Evolutionary conservation across 768 basidiomycete species (phyloP).

Genomic region (Suillus variegatus): DNA sequence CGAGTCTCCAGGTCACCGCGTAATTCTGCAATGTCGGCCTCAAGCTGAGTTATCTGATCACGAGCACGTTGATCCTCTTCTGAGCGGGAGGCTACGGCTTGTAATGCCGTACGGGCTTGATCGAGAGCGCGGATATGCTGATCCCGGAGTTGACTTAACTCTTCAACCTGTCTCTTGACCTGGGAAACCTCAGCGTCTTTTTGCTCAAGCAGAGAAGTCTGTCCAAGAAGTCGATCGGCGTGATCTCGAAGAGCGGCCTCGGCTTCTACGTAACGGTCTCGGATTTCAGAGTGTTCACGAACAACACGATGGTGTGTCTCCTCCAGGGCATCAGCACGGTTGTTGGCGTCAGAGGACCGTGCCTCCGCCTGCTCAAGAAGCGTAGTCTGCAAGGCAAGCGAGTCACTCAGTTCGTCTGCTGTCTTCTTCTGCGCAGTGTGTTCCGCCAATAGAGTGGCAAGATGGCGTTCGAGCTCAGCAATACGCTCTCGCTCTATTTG

Average conservation of each 20-base stretch:
- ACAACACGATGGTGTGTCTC: constrained; percentile 62
- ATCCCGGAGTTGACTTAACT: constrained; percentile 68
- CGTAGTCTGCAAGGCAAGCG: constrained; percentile 74
- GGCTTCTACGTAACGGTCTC: constrained; percentile 56
- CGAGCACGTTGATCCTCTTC: constrained; percentile 75
- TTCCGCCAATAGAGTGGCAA: constrained; percentile 62
- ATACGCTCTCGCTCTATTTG: constrained; percentile 81
- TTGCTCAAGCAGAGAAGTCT: constrained; percentile 75
- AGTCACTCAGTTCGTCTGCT: constrained; percentile 69
- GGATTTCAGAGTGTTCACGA: constrained; percentile 70
- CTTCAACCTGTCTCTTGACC: constrained; percentile 67
- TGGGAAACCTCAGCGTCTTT: constrained; percentile 75
- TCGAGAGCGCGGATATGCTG: constrained; percentile 88
- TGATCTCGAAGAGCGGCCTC: constrained; percentile 77
- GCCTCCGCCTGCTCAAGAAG: constrained; percentile 80
- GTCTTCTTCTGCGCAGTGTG: constrained; percentile 69
- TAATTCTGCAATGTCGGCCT: constrained; percentile 76
- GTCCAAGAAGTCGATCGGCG: constrained; percentile 67
- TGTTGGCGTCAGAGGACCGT: constrained; percentile 69
- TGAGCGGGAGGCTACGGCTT: constrained; percentile 73
- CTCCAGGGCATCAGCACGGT: constrained; percentile 76
- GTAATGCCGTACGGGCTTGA: constrained; percentile 77
- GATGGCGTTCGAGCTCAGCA: constrained; percentile 69
- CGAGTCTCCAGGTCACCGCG: constrained; percentile 80
- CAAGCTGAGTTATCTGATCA: constrained; percentile 68